Evolutionary conservation across 805 yeast genomes (phyloP), one percentile per base, ranked within the genome.

Genomic region (Candida montana): DNA sequence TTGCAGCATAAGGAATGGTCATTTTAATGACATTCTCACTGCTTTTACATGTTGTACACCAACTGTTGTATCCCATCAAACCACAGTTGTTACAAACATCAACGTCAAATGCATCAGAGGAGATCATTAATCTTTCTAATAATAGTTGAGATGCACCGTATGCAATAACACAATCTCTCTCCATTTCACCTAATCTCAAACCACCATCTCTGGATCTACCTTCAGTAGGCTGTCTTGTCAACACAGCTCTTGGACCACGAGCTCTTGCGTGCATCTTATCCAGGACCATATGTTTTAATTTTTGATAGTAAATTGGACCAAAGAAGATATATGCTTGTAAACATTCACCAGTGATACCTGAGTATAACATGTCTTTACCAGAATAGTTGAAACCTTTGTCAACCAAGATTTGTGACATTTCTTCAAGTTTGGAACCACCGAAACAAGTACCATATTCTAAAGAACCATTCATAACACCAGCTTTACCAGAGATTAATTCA

Each of bases 221-320:
- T 65, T 93, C 99, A 0, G 98, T 91, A 15, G 98, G 99, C 67
- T 93, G 99, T 65, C 99, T 81, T 9, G 99, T 93, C 45, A 93
- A 72, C 11, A 93, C 98, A 1, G 99, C 99, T 54, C 98, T 79
- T 42, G 99, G 99, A 39, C 99, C 99, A 63, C 99, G 80, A 2
- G 99, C 97, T 74, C 99, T 85, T 1, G 99, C 99, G 60, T 93
- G 99, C 99, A 93, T 93, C 67, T 93, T 93, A 67, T 93, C 99
- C 65, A 93, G 65, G 36, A 93, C 99, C 99, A 93, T 93, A 66
- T 93, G 99, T 74, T 93, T 93, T 72, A 93, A 79, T 61, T 93
- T 93, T 67, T 93, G 99, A 64, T 93, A 93, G 65, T 93, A 93
- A 52, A 93, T 93, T 16, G 99, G 99, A 1, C 99, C 99, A 64